Evolutionary conservation across 2,329 filamentous ascomycete species (phyloP), one percentile per base, ranked within the genome.

Genomic region (Penicillium thymicola): DNA sequence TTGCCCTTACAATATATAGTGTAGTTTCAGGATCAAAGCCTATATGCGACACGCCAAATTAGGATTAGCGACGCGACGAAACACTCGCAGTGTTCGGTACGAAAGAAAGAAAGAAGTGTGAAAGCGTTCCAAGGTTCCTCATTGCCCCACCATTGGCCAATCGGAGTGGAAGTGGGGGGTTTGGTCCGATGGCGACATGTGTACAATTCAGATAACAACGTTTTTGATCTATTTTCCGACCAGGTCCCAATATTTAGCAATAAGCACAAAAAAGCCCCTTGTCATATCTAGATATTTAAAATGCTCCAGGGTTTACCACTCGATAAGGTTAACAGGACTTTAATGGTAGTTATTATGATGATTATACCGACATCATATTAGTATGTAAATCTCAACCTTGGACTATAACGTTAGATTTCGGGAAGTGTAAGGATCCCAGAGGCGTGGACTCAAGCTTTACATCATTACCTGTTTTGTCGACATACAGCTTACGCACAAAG

Each of bases 361-460:
- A 36, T 47, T 32, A 32, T 13, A 23, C 14, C n/a, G 34, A 44
- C 40, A 43, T 36, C 5, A 21, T 41, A 34, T 28, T 21, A 47
- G n/a, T n/a, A n/a, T n/a, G n/a, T n/a, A 2, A 48, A 25, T 18
- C 28, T n/a, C n/a, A n/a, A n/a, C n/a, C n/a, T n/a, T n/a, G n/a
- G n/a, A 34, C 14, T 13, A 21, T 28, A 34, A 34, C 23, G 4
- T 40, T 41, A 3, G 43, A 36, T 25, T 34, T 49, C 21, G 21
- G 28, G 36, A 28, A 52, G 28, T 51, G 49, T 58, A 32, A n/a
- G 21, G 23, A 38, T 51, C 27, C 59, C 61, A 62, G n/a, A n/a
- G n/a, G n/a, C 53, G 58, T 63, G 59, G 61, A 36, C 52, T 58
- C 45, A 56, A 59, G 58, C 53, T 57, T 59, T 55, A 21, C 50